Percentiles rank a stretch among this genome's conserved stretches.
These are phyloP conservation scores for Austropuccinia psidii DNA, from an alignment of 1,284 basidiomycete genomes.

Conservation along the genomic window DNA sequence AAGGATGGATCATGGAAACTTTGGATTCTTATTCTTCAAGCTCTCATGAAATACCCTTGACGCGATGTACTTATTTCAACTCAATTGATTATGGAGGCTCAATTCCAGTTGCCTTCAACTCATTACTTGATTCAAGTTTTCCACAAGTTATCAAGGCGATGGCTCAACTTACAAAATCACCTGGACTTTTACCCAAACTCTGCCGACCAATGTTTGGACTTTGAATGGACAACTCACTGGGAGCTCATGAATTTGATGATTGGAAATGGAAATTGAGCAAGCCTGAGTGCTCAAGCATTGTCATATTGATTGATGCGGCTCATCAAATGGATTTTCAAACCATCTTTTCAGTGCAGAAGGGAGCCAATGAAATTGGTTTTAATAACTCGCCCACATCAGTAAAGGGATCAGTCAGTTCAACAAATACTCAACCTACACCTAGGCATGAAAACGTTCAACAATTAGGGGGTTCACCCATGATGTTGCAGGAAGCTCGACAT, in stretches of 20 bases:
- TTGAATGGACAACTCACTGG: constrained; percentile 43
- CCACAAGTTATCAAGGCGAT: constrained; percentile 45
- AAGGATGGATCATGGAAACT: constrained; percentile 95
- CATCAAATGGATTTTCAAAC: constrained; percentile 2
- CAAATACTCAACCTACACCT: constrained; percentile 15
- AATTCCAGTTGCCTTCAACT: constrained; percentile 77
- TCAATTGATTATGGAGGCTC: constrained; percentile 83
- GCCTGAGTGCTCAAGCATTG: not conserved
- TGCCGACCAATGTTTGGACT: constrained; percentile 39
- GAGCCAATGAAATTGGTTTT: constrained; percentile 5
- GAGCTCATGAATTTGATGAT: constrained; percentile 30
- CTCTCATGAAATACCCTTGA: constrained; percentile 89
- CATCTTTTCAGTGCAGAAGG: constrained; percentile 21
- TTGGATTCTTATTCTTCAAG: constrained; percentile 93
- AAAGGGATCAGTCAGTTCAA: not conserved
- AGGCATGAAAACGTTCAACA: not conserved
- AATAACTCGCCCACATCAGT: not conserved
- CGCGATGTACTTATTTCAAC: constrained; percentile 76
- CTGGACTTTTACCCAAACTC: constrained; percentile 40
- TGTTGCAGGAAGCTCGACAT: not conserved
- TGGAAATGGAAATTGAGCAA: constrained; percentile 36
- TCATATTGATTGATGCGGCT: constrained; percentile 10
- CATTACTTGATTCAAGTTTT: constrained; percentile 65
- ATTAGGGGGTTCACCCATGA: constrained; percentile 1
- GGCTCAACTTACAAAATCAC: constrained; percentile 45